Conservation (phyloP, 768 basidiomycete genomes). For the Clitopilus passeckerianus region DNA sequence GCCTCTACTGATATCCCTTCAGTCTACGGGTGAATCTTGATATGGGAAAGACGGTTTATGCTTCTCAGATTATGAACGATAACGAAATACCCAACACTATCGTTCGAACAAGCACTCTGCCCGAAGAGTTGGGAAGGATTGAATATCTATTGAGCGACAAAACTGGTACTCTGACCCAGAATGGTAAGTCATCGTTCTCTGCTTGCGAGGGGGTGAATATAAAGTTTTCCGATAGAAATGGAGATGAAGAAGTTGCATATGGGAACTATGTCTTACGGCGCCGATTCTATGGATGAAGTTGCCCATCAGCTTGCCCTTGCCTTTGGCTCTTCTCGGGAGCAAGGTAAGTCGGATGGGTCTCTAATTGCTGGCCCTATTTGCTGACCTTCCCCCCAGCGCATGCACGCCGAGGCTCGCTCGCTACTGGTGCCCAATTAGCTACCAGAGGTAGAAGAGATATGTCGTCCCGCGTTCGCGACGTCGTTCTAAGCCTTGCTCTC, state of each 20-base stretch:
- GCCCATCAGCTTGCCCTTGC: conserved; percentile 85
- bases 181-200: conserved; percentile 52
- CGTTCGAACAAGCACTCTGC: conserved; percentile 94
- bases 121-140: conserved; percentile 93
- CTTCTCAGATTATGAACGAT: conserved; percentile 92
- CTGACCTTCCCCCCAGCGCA: conserved; percentile 25
- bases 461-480: conserved; percentile 89
- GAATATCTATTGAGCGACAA: conserved; percentile 97
- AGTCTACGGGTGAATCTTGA: conserved; percentile 98
- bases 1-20: conserved; percentile 1
- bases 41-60: conserved; percentile 99
- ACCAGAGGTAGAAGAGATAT: conserved; percentile 89
- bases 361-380: not conserved
- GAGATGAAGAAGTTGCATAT: conserved; percentile 99
- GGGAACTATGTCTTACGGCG: conserved; percentile 97
- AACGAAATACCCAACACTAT: conserved; percentile 91
- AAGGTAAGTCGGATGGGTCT: conserved; percentile 33
- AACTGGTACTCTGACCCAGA: conserved; percentile 96
- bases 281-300: conserved; percentile 99
- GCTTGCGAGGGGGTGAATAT: too few species aligned
- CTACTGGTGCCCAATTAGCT: conserved; percentile 80
- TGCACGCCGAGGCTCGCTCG: conserved; percentile 47
- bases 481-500: conserved; percentile 86
- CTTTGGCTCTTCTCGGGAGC: conserved; percentile 64
- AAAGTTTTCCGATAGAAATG: conserved; percentile 65